Evolutionary conservation across 2,329 filamentous ascomycete species (phyloP).

Genomic region (Aschersonia sp.): DNA sequence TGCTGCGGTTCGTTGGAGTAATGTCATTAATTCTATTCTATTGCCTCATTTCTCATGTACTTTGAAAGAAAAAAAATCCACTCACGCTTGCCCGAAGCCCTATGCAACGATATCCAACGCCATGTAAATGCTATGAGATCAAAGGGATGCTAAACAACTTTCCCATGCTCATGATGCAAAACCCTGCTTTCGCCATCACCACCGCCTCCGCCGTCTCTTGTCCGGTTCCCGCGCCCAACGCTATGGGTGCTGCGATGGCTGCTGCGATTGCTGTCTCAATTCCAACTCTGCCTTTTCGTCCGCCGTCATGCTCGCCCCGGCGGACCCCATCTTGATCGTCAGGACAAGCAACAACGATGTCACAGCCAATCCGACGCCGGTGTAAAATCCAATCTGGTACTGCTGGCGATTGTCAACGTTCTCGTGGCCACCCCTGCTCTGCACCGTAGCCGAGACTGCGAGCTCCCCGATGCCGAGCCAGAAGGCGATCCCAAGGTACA

Average conservation of each 20-base stretch:
- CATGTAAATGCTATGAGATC: too few relatives aligned
- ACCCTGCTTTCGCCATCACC: too few relatives aligned
- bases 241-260: neutral
- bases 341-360: constrained; percentile 37
- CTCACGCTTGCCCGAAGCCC: too few relatives aligned
- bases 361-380: constrained; percentile 40
- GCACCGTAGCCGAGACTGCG: constrained; percentile 32
- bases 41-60: too few relatives aligned
- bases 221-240: constrained; percentile 27
- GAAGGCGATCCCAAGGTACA: constrained; percentile 60
- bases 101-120: too few relatives aligned
- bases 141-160: too few relatives aligned
- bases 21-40: too few relatives aligned
- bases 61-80: too few relatives aligned
- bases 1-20: too few relatives aligned
- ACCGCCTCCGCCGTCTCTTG: too few relatives aligned
- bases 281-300: constrained; percentile 33
- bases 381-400: constrained; percentile 55
- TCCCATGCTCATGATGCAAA: too few relatives aligned
- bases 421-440: constrained; percentile 7
- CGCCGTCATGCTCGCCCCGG: constrained; percentile 39
- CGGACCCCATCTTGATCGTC: constrained; percentile 39
- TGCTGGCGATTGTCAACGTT: constrained; percentile 30
- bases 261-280: neutral
- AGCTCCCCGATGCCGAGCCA: constrained; percentile 60